A percentile compares a stretch with the other conserved stretches of the same genome.
These are phyloP conservation scores for Isabelozyma heimii DNA, from an alignment of 805 yeast species.

Conservation along the genomic window DNA sequence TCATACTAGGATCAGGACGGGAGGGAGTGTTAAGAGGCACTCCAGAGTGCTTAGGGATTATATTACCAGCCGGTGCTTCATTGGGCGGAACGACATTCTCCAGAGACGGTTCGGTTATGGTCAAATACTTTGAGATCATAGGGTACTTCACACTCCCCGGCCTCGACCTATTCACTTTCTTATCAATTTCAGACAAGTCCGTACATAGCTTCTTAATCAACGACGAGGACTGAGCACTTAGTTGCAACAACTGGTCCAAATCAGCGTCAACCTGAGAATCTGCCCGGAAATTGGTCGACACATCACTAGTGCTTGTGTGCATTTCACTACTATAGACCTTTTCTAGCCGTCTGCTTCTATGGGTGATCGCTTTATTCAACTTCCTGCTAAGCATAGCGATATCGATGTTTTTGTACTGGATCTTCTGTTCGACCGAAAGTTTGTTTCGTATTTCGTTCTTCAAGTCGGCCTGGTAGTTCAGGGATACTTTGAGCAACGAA, in stretches of 20 bases:
- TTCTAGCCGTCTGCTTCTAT: conserved; percentile 8
- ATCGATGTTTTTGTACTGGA: conserved; percentile 38
- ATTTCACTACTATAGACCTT: conserved; percentile 1
- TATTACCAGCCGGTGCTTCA: not conserved
- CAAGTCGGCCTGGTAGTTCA: conserved; percentile 36
- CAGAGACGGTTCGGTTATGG: not conserved
- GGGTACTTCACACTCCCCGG: not conserved
- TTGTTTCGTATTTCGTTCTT: conserved; percentile 30
- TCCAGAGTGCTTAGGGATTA: too few species aligned
- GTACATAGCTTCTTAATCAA: conserved; percentile 10
- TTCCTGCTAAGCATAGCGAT: conserved; percentile 27
- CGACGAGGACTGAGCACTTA: conserved; percentile 10
- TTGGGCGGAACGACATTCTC: not conserved
- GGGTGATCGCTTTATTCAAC: conserved; percentile 13
- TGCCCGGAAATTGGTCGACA: not conserved
- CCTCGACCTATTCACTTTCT: not conserved
- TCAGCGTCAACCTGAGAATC: conserved; percentile 3
- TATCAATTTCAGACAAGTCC: conserved; percentile 10
- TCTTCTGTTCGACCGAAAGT: conserved; percentile 35
- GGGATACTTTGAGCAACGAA: conserved; percentile 22
- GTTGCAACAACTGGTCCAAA: conserved; percentile 5
- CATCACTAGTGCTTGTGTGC: not conserved
- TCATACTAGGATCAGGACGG: too few species aligned
- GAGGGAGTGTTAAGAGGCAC: too few species aligned
- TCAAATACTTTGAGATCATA: not conserved